Conservation (phyloP, 768 basidiomycete species). For the Peribolospora kevripleyi region DNA sequence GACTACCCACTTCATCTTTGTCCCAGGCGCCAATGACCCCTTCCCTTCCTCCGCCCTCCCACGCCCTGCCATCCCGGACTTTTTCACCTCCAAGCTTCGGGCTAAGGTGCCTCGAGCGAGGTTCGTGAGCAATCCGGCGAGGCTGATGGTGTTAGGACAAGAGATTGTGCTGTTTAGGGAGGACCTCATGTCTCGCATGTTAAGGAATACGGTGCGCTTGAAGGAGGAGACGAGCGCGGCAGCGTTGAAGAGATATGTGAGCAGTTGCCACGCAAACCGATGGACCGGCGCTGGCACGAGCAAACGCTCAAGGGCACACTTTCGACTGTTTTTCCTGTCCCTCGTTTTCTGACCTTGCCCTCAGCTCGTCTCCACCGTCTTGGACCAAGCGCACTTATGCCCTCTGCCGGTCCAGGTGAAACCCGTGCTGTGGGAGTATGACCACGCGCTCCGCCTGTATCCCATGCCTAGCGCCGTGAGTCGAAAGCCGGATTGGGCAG, state of each 20-base stretch:
- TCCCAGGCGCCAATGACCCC: slow-evolving; percentile 82
- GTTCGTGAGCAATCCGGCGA: slow-evolving; percentile 74
- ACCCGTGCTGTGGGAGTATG: slow-evolving; percentile 67
- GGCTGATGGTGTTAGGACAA: slow-evolving; percentile 82
- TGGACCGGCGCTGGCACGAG: slow-evolving; percentile 1
- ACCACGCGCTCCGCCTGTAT: slow-evolving; percentile 75
- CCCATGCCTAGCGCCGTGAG: slow-evolving; percentile 77
- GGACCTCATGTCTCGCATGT: slow-evolving; percentile 77
- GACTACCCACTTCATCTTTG: slow-evolving; percentile 68
- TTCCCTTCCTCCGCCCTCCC: slow-evolving; percentile 48
- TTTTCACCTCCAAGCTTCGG: slow-evolving; percentile 43
- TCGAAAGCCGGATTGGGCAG: neutral
- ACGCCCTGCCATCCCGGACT: slow-evolving; percentile 50
- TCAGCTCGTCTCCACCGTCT: slow-evolving; percentile 81
- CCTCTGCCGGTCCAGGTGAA: slow-evolving; percentile 65
- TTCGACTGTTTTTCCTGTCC: no score
- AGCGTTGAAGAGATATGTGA: slow-evolving; percentile 60
- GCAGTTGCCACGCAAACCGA: slow-evolving; percentile 15
- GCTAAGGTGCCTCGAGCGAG: slow-evolving; percentile 51
- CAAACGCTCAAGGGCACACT: slow-evolving; percentile 4
- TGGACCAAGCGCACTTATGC: slow-evolving; percentile 85
- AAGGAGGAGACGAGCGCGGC: slow-evolving; percentile 50
- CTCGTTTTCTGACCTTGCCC: no score
- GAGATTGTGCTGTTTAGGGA: slow-evolving; percentile 87
- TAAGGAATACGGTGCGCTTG: slow-evolving; percentile 70